These are phyloP conservation scores for Beta vulgaris DNA, from an alignment of 148 eudicot species.

Conservation along the genomic window DNA sequence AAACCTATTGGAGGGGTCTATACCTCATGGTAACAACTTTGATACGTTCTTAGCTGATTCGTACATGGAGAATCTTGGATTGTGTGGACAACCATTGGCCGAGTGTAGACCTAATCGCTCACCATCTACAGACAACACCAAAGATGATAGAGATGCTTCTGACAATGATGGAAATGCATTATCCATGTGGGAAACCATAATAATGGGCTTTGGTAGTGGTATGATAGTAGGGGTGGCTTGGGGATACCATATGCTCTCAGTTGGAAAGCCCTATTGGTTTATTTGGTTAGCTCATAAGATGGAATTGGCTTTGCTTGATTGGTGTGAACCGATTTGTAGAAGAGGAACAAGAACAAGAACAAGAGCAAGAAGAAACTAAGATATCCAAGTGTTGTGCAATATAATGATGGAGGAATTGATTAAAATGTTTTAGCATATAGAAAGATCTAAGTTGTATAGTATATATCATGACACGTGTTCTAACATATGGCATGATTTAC, in stretches of 20 bases:
- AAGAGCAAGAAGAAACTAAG: too few species aligned
- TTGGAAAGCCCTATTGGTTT: too few species aligned
- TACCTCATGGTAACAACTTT: too few species aligned
- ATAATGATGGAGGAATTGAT: too few species aligned
- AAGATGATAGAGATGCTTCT: background rate
- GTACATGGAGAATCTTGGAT: conserved; percentile 13
- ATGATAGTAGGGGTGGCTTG: conserved; percentile 7
- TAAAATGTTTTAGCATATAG: too few species aligned
- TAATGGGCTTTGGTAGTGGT: conserved; percentile 18
- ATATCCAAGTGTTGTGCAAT: too few species aligned
- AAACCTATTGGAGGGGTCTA: too few species aligned
- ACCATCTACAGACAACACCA: background rate
- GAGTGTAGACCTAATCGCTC: background rate
- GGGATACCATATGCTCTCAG: conserved; percentile 16
- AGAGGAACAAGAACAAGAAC: background rate
- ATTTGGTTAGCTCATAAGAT: background rate
- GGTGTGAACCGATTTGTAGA: background rate
- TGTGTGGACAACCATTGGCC: conserved; percentile 25
- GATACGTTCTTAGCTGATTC: too few species aligned
- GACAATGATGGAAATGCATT: background rate
- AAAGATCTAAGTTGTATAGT: too few species aligned
- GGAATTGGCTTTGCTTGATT: background rate
- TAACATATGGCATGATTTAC: too few species aligned
- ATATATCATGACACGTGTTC: too few species aligned
- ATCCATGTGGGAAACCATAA: conserved; percentile 5